Base-by-base conservation (phyloP, 192 early-diverging fungal genomes). In the Endogone sp. region DNA sequence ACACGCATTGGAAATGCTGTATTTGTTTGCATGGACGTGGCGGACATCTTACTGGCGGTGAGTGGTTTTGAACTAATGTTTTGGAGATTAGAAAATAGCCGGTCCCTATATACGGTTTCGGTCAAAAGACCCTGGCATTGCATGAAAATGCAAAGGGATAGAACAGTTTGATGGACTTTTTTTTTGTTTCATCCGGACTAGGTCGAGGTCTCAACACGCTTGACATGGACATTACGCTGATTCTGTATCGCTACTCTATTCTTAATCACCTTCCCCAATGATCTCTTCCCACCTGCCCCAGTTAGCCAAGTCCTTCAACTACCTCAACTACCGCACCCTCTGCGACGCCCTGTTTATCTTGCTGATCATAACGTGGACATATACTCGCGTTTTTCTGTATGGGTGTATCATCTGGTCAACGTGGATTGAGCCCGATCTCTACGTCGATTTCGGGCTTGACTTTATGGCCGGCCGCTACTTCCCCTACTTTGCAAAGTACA, bases 241-340 rank as follows among this genome's bases (percentile, higher is more conserved):
- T 22, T 23, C 2, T 26, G n/a, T 0, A 10, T 6, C 20, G 24
- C 61, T 24, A 37, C n/a, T 29, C 65, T 37, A 29, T 22, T 66
- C 22, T 3, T 58, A 26, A 4, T 25, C 3, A 8, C 22, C 13
- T 44, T 44, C 37, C 13, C 13, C 37, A 4, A 4, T 8, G 4
- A 30, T 28, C 44, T 57, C 30, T 65, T 31, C 60, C 22, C 4
- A 64, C 54, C 66, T 22, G 28, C 26, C 57, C 10, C 72, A 86
- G 85, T 63, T 86, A 20, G 91, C 93, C 28, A 95, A 95, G 78
- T 86, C 85, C 60, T 73, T 92, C 26, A 90, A 91, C 67, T 95
- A 95, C 58, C 54, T 90, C n/a, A 72, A 75, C 16, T 81, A 87
- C 25, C 80, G 80, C 22, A 76, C 71, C 30, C 59, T 84, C 6